These are phyloP conservation scores for Entomophthora muscae DNA, from an alignment of 371 early-diverging fungal species.

Conservation along the genomic window DNA sequence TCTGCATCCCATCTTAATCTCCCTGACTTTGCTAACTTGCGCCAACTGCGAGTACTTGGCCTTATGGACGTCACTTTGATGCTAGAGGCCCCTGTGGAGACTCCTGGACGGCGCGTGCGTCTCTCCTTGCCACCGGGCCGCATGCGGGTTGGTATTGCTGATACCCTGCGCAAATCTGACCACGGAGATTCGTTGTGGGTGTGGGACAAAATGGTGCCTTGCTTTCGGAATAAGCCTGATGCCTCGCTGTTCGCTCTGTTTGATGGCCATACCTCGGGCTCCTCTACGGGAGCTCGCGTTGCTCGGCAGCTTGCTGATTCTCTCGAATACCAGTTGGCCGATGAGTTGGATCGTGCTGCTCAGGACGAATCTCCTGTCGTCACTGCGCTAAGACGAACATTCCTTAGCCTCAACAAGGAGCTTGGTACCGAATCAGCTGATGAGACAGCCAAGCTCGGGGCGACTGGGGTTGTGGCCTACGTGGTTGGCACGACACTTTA, in stretches of 20 bases:
- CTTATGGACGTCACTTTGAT: constrained; percentile 76
- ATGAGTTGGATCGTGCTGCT: constrained; percentile 26
- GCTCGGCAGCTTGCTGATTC: constrained; percentile 54
- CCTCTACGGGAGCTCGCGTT: constrained; percentile 29
- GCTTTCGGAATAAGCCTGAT: constrained; percentile 61
- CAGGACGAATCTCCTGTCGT: constrained; percentile 29
- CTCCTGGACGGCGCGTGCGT: constrained; percentile 59
- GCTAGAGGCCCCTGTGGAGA: constrained; percentile 67
- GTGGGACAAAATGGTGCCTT: constrained; percentile 69
- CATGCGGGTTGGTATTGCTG: constrained; percentile 77
- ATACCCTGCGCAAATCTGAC: constrained; percentile 45
- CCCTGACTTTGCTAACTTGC: constrained; percentile 58
- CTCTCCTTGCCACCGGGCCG: constrained; percentile 25
- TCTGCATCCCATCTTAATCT: constrained; percentile 28
- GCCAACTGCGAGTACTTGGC: constrained; percentile 57
- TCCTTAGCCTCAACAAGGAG: constrained; percentile 57
- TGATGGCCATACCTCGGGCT: constrained; percentile 43
- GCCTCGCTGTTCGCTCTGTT: constrained; percentile 79
- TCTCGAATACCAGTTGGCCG: constrained; percentile 39
- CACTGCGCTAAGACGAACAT: constrained; percentile 49
- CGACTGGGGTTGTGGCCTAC: constrained; percentile 58
- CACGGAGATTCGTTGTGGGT: constrained; percentile 24
- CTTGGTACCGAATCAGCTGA: constrained; percentile 25
- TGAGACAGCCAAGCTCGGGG: constrained; percentile 38
- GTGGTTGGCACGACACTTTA: constrained; percentile 61